phyloP scores from a whole-genome alignment of 2,329 filamentous ascomycete species.

The Hypomyces rosellus region DNA sequence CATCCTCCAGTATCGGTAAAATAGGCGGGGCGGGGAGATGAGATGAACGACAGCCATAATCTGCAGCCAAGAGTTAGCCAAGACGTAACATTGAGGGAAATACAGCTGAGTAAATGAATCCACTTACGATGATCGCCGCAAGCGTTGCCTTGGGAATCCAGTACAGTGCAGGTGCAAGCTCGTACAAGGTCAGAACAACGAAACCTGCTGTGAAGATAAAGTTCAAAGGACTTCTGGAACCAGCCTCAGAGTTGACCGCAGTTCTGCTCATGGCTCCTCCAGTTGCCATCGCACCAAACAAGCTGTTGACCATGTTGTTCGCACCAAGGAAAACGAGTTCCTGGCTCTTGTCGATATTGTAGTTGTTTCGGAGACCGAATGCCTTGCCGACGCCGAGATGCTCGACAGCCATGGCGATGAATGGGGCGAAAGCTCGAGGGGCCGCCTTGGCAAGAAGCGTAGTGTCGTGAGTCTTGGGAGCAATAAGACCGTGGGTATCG shows the following conservation, averaged over 20 bases:
- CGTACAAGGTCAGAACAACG: conserved; percentile 56
- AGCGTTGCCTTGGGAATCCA: conserved; percentile 63
- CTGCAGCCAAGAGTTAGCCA: conserved; percentile 15
- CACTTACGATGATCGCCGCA: conserved; percentile 52
- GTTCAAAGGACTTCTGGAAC: conserved; percentile 55
- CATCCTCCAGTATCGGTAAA: conserved; percentile 59
- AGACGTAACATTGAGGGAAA: neutral
- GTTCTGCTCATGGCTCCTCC: conserved; percentile 63
- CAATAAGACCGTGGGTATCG: conserved; percentile 46
- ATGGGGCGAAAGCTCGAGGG: conserved; percentile 50
- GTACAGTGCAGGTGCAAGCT: conserved; percentile 54
- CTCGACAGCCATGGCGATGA: conserved; percentile 55
- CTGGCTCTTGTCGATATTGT: conserved; percentile 57
- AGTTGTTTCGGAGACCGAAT: conserved; percentile 56
- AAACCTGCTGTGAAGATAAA: conserved; percentile 55
- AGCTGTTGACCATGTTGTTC: conserved; percentile 57
- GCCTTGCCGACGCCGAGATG: conserved; percentile 60
- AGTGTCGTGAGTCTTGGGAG: conserved; percentile 41
- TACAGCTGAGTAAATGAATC: neutral
- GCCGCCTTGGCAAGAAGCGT: conserved; percentile 48
- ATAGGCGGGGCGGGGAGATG: conserved; percentile 50
- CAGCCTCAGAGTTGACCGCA: conserved; percentile 59
- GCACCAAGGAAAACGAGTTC: conserved; percentile 59
- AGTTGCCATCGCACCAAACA: conserved; percentile 58
- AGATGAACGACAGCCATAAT: conserved; percentile 59